A percentile compares a stretch with the other conserved stretches of the same genome.
These are phyloP conservation scores for Eucalyptus regnans DNA, from an alignment of 345 rosid genomes.

Conservation along the genomic window DNA sequence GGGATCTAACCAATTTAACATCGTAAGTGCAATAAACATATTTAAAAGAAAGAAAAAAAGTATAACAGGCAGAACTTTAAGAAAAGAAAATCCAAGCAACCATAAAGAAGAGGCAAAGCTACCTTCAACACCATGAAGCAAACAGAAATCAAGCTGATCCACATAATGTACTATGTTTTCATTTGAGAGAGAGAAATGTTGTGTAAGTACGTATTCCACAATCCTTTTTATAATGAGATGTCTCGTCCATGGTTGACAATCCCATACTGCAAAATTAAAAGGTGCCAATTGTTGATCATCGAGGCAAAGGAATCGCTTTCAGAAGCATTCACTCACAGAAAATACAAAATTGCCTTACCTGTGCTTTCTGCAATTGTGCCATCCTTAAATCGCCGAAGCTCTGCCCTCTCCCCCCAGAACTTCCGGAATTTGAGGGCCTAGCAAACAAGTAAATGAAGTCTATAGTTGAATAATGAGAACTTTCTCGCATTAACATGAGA, in stretches of 20 bases:
- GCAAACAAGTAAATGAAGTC: neutral
- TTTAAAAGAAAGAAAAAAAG: neutral
- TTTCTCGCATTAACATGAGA: neutral
- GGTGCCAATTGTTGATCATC: neutral
- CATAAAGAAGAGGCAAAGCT: neutral
- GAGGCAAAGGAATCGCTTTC: neutral
- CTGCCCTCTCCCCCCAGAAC: slow-evolving; percentile 93
- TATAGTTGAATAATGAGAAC: neutral
- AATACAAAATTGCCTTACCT: slow-evolving; percentile 24
- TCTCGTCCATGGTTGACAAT: slow-evolving; percentile 47
- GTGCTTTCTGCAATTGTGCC: slow-evolving; percentile 93
- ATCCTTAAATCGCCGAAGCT: slow-evolving; percentile 87
- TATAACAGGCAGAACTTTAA: neutral
- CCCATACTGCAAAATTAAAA: slow-evolving; percentile 56
- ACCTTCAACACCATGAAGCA: slow-evolving; percentile 67
- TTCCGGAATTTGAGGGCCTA: slow-evolving; percentile 64
- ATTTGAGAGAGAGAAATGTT: slow-evolving; percentile 53
- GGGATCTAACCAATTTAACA: slow-evolving; percentile 40
- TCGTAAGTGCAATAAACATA: neutral
- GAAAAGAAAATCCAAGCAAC: neutral
- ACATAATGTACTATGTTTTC: slow-evolving; percentile 47
- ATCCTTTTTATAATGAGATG: slow-evolving; percentile 81
- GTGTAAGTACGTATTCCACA: slow-evolving; percentile 41
- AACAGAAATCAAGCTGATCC: slow-evolving; percentile 88
- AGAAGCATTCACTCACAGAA: neutral